Percentiles rank a stretch among this genome's conserved stretches.
Evolutionary conservation across 208 protist genomes (phyloP).

Genomic region (Leishmania amazonensis): DNA sequence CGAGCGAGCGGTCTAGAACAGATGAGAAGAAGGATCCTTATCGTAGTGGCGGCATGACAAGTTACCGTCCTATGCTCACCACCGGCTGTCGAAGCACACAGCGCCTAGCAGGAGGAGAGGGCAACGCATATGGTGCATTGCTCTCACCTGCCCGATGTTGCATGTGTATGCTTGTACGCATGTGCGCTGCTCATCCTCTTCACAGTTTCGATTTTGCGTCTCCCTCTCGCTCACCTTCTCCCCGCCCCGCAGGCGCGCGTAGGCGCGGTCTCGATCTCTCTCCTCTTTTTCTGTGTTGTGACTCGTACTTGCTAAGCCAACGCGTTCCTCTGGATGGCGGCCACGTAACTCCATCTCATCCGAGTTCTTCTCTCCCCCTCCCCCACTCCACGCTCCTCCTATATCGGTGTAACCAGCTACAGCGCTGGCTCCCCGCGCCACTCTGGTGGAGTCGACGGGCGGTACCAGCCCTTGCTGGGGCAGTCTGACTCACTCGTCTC

Average conservation of each 20-base stretch:
- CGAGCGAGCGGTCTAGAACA: conserved; percentile 52
- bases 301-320: background rate
- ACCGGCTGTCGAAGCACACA: background rate
- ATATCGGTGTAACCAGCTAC: background rate
- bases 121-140: background rate
- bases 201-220: conserved; percentile 21
- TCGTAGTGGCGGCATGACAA: background rate
- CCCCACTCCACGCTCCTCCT: background rate
- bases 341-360: background rate
- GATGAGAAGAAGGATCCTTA: background rate
- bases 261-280: too few species aligned
- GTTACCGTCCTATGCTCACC: background rate
- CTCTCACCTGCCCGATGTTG: background rate
- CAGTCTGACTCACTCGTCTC: too few species aligned
- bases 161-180: background rate
- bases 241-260: too few species aligned
- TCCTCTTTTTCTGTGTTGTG: too few species aligned
- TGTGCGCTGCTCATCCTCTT: conserved; percentile 5
- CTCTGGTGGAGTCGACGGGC: background rate
- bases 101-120: background rate
- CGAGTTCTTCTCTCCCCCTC: background rate
- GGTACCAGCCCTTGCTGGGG: too few species aligned
- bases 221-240: too few species aligned
- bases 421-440: background rate
- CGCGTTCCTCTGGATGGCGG: background rate